Conservation (phyloP, 2,329 filamentous ascomycete species). For the Nigrospora oryzae region DNA sequence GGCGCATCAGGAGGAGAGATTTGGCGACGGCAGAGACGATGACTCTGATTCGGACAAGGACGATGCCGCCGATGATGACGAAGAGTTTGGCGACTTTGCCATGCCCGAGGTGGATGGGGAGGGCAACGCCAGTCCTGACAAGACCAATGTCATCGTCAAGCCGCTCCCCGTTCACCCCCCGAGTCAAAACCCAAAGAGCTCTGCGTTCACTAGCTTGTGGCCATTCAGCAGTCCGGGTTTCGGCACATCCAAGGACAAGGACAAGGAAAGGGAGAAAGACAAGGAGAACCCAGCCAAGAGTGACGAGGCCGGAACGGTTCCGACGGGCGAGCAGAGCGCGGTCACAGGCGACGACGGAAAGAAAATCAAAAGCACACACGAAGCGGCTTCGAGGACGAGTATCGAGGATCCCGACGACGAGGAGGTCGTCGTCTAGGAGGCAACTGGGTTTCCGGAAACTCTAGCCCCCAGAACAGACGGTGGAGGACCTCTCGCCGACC, state of each 20-base stretch:
- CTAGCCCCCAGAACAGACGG: too few relatives aligned
- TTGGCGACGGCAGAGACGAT: conserved; percentile 32
- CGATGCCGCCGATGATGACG: conserved; percentile 24
- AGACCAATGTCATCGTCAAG: conserved; percentile 35
- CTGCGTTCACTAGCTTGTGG: conserved; percentile 45
- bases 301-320: conserved; percentile 23
- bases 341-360: conserved; percentile 30
- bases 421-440: conserved; percentile 24
- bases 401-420: conserved; percentile 50
- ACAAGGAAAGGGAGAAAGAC: conserved; percentile 16
- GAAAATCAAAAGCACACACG: conserved; percentile 35
- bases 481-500: too few relatives aligned
- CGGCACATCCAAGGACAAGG: conserved; percentile 21
- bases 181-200: conserved; percentile 24
- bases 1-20: conserved; percentile 17
- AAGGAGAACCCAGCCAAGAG: conserved; percentile 15
- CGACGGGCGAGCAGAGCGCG: conserved; percentile 19
- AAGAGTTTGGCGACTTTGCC: conserved; percentile 62
- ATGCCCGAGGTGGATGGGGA: conserved; percentile 46
- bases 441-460: neutral
- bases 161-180: conserved; percentile 46
- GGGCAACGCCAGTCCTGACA: conserved; percentile 9
- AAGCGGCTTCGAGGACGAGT: conserved; percentile 46
- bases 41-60: conserved; percentile 32
- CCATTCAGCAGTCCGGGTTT: conserved; percentile 41